Conservation (phyloP, 2,329 filamentous ascomycete species). For the Camillea tinctor region DNA sequence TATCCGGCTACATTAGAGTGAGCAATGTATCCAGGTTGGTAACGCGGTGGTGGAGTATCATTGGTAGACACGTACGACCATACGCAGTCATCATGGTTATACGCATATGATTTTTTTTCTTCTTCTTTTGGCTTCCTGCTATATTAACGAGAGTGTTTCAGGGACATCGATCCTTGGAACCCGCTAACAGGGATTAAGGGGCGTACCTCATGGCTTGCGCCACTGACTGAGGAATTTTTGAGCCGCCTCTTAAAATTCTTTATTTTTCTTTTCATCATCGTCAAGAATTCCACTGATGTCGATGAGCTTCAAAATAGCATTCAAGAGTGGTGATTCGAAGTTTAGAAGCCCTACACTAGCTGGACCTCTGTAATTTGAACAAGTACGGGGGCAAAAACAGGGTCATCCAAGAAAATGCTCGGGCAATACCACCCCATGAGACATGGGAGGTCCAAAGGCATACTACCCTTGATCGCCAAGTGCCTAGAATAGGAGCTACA, state of each 20-base stretch:
- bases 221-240: background rate
- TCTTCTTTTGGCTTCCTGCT: background rate
- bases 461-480: slow-evolving; percentile 20
- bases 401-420: background rate
- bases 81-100: background rate
- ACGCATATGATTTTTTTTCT: too few species aligned
- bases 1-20: background rate
- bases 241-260: background rate
- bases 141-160: background rate
- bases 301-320: background rate
- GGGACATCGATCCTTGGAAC: background rate
- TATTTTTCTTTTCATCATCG: background rate
- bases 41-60: background rate
- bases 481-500: slow-evolving; percentile 16
- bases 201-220: background rate
- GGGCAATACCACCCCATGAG: slow-evolving; percentile 16
- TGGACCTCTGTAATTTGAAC: background rate
- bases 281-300: background rate
- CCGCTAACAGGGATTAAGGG: background rate
- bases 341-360: too few species aligned
- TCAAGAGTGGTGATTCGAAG: too few species aligned
- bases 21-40: background rate
- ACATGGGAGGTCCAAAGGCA: slow-evolving; percentile 10
- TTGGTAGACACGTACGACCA: background rate
- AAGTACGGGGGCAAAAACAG: background rate